A percentile compares a stretch with the other conserved stretches of the same genome.
These are phyloP conservation scores for Tetraselmis chui DNA, from an alignment of 139 green algal species.

Conservation along the genomic window DNA sequence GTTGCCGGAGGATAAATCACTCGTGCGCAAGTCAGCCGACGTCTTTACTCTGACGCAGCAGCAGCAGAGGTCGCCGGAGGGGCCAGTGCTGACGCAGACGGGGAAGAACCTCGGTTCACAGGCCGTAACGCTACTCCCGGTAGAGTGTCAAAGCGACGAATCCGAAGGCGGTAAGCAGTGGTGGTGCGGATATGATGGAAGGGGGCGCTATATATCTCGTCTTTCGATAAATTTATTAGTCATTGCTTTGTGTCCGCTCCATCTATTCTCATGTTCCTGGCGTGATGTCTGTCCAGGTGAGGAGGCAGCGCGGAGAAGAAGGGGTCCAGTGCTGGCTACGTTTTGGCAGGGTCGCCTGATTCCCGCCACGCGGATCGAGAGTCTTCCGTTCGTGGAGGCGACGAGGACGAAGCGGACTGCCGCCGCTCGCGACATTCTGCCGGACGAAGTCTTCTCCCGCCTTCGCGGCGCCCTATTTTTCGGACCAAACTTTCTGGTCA, in stretches of 20 bases:
- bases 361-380: conserved; percentile 56
- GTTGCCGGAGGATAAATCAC: conserved; percentile 32
- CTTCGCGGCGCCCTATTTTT: conserved; percentile 71
- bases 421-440: conserved; percentile 43
- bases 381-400: conserved; percentile 60
- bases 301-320: background rate
- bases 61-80: background rate
- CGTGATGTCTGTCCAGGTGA: too few species aligned
- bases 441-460: conserved; percentile 62
- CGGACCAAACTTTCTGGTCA: conserved; percentile 63
- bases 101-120: background rate
- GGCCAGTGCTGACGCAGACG: background rate
- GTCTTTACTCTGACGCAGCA: background rate
- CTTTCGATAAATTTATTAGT: too few species aligned
- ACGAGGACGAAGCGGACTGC: conserved; percentile 43
- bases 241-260: too few species aligned
- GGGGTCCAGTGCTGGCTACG: background rate
- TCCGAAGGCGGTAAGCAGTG: background rate
- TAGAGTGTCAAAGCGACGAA: background rate
- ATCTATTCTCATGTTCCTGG: too few species aligned
- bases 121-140: background rate
- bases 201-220: too few species aligned
- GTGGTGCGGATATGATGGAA: too few species aligned
- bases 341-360: conserved; percentile 62
- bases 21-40: background rate